These are phyloP conservation scores for Kingdonia uniflora DNA, from an alignment of 164 flowering plant genomes.

Conservation along the genomic window DNA sequence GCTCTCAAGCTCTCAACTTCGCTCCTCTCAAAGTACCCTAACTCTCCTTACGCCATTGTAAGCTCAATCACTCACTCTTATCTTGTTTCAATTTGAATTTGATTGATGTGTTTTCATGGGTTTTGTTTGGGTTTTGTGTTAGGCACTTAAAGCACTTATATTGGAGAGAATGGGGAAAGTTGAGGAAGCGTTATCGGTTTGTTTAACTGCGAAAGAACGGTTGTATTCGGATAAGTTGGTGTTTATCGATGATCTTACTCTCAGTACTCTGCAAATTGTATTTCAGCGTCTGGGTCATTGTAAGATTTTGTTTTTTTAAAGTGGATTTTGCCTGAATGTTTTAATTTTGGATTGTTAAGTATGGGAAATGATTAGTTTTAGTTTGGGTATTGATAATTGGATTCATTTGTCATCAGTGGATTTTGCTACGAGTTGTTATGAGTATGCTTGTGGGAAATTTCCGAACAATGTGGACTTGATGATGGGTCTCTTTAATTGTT, in stretches of 20 bases:
- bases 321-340: too few relatives aligned
- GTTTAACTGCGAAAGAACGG: slow-evolving; percentile 60
- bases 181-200: slow-evolving; percentile 69
- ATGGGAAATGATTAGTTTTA: too few relatives aligned
- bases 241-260: slow-evolving; percentile 71
- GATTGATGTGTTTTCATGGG: neutral
- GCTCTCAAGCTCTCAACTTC: slow-evolving; percentile 64
- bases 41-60: slow-evolving; percentile 79
- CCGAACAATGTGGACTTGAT: slow-evolving; percentile 69
- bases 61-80: slow-evolving; percentile 8
- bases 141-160: slow-evolving; percentile 81
- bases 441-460: slow-evolving; percentile 63
- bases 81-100: neutral
- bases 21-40: slow-evolving; percentile 60
- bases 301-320: too few relatives aligned
- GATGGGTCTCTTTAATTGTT: slow-evolving; percentile 94
- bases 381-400: too few relatives aligned
- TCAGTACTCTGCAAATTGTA: slow-evolving; percentile 85
- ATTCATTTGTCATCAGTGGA: too few relatives aligned
- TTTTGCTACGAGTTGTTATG: slow-evolving; percentile 86
- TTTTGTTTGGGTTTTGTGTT: slow-evolving; percentile 1
- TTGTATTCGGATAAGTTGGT: slow-evolving; percentile 33
- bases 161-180: slow-evolving; percentile 83
- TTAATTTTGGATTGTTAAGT: too few relatives aligned
- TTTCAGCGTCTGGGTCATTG: slow-evolving; percentile 85